Evolutionary conservation across 345 rosid genomes (phyloP).

Genomic region (Gossypium arboreum): DNA sequence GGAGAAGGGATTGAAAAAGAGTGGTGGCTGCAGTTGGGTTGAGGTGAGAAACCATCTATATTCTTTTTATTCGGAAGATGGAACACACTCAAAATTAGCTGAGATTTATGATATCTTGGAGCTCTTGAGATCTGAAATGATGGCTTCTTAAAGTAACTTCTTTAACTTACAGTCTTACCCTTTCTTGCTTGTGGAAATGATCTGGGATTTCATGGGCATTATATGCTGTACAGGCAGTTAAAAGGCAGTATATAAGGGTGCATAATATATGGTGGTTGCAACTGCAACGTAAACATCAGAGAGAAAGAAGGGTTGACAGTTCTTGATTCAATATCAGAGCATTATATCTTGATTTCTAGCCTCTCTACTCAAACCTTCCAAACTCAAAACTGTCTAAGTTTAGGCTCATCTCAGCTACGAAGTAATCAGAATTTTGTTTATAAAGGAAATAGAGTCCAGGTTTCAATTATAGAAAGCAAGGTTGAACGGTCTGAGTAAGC

Average conservation of each 20-base stretch:
- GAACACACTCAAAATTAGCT: constrained; percentile 26
- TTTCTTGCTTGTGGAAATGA: not conserved
- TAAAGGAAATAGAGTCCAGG: not conserved
- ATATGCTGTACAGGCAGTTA: not conserved
- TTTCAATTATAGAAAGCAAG: not conserved
- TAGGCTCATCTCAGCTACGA: not conserved
- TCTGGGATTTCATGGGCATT: not conserved
- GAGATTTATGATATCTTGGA: constrained; percentile 38
- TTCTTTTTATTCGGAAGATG: constrained; percentile 45
- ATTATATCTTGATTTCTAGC: not conserved
- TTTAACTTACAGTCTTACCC: not conserved
- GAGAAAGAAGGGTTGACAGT: not conserved
- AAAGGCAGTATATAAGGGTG: not conserved
- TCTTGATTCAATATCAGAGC: not conserved
- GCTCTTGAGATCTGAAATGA: constrained; percentile 42
- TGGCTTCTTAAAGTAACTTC: constrained; percentile 5
- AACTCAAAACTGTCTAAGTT: not conserved
- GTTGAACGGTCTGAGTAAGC: not conserved
- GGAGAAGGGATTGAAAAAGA: constrained; percentile 51
- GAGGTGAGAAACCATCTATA: constrained; percentile 41
- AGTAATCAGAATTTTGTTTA: not conserved
- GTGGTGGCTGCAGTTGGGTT: constrained; percentile 50
- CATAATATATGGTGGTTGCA: not conserved
- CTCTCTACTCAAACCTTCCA: not conserved
- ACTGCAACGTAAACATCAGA: not conserved